Base-by-base conservation (phyloP, 495 filamentous ascomycete species). In the Trypethelium eluteriae region DNA sequence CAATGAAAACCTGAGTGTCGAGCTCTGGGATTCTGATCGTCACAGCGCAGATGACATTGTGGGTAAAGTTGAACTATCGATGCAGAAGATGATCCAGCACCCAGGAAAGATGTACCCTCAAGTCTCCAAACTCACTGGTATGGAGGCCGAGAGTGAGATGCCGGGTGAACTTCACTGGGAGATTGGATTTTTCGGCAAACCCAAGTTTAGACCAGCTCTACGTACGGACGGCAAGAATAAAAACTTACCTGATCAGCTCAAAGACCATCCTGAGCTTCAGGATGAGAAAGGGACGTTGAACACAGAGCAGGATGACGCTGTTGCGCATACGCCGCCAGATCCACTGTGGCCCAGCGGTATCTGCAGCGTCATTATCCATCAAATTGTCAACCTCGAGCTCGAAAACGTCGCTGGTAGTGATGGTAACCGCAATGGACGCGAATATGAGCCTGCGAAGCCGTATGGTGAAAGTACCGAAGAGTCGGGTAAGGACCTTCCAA, bases 101-200 rank as follows among this genome's bases (percentile, higher is more conserved):
- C 91, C 93, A 0, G 89, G 91, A 41, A 87, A 87, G 63, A 96
- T 96, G 91, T 93, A 91, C 72, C 88, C 90, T 32, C 90, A 97
- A 72, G 82, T 91, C n/a, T 96, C 92, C 0, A 90, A 88, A 67
- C 83, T 97, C 0, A 78, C 82, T 14, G 92, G 92, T 10, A 83
- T 93, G 73, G 88, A 93, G 64, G 86, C 90, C 49, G 92, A 86
- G 50, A 93, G 85, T 69, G 84, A 84, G 64, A 97, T 98, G 93
- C 93, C 93, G 0, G 93, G 93, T 62, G 86, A 96, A 73, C 80
- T 98, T 35, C 88, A 93, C 74, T 97, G 93, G 93, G 93, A 96
- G 74, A 92, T 97, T 53, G 93, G 93, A 6, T 97, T 88, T 77
- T 98, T 96, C 65, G 85, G 85, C 64, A 96, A 96, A 79, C 90